Percentiles rank a stretch among this genome's conserved stretches.
phyloP scores from a whole-genome alignment of 1,284 basidiomycete genomes.

The Ganoderma multipileum region DNA sequence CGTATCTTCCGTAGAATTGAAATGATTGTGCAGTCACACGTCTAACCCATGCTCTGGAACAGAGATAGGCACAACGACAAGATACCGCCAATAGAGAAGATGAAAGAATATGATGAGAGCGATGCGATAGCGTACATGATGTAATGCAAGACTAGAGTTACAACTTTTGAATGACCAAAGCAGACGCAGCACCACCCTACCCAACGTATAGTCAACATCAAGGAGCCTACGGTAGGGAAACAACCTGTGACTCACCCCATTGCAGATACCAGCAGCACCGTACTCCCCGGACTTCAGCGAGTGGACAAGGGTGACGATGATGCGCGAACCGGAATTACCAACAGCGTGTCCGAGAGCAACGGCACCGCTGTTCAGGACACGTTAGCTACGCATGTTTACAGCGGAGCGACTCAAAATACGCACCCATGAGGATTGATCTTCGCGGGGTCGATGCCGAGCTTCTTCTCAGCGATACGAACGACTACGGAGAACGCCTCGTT shows the following conservation, averaged over 20 bases:
- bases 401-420: constrained; percentile 35
- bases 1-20: not conserved
- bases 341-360: constrained; percentile 96
- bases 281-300: constrained; percentile 95
- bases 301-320: constrained; percentile 94
- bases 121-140: constrained; percentile 35
- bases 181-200: constrained; percentile 92
- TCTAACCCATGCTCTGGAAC: constrained; percentile 8
- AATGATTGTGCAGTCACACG: constrained; percentile 12
- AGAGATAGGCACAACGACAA: not conserved
- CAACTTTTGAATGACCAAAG: constrained; percentile 88
- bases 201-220: constrained; percentile 27
- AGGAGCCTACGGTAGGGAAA: constrained; percentile 5
- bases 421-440: constrained; percentile 95
- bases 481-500: constrained; percentile 99
- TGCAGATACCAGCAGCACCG: constrained; percentile 97
- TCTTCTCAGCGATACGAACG: constrained; percentile 90
- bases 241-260: constrained; percentile 72
- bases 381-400: not conserved
- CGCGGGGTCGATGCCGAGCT: constrained; percentile 81
- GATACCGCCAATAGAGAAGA: not conserved
- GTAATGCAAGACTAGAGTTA: constrained; percentile 45
- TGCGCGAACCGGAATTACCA: constrained; percentile 94
- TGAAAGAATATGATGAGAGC: constrained; percentile 24
- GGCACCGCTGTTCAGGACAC: constrained; percentile 68